phyloP scores from a whole-genome alignment of 805 yeast genomes.

The Spathaspora passalidarum region DNA sequence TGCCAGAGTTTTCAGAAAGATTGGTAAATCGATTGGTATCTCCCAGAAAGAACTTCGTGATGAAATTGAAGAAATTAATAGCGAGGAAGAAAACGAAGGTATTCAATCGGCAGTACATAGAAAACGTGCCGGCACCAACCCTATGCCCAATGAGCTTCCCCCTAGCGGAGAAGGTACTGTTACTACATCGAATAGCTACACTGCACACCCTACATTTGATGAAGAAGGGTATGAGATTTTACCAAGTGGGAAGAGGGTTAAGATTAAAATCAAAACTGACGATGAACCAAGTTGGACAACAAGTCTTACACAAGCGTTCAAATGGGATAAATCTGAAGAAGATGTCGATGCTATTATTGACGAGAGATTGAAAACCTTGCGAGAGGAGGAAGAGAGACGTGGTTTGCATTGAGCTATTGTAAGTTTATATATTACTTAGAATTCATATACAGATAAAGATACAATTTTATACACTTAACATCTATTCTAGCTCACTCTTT shows the following conservation, averaged over 20 bases:
- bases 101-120: constrained; percentile 37
- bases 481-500: not conserved
- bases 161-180: constrained; percentile 43
- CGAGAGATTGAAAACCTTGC: constrained; percentile 30
- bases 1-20: not conserved
- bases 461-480: too few species aligned
- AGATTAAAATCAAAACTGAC: constrained; percentile 22
- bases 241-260: constrained; percentile 71
- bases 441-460: not conserved
- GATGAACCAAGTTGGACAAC: constrained; percentile 14
- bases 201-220: constrained; percentile 24
- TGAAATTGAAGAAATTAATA: not conserved
- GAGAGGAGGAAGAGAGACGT: not conserved
- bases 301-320: constrained; percentile 11
- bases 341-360: constrained; percentile 57
- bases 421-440: not conserved
- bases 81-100: not conserved
- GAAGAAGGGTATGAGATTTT: constrained; percentile 50
- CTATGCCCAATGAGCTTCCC: constrained; percentile 47
- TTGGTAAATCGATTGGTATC: not conserved
- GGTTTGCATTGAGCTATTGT: too few species aligned
- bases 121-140: constrained; percentile 48
- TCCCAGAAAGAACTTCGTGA: not conserved
- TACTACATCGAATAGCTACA: constrained; percentile 21
- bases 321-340: constrained; percentile 25